These are phyloP conservation scores for Gastrolobium villosum DNA, from an alignment of 306 rosid species.

Conservation along the genomic window DNA sequence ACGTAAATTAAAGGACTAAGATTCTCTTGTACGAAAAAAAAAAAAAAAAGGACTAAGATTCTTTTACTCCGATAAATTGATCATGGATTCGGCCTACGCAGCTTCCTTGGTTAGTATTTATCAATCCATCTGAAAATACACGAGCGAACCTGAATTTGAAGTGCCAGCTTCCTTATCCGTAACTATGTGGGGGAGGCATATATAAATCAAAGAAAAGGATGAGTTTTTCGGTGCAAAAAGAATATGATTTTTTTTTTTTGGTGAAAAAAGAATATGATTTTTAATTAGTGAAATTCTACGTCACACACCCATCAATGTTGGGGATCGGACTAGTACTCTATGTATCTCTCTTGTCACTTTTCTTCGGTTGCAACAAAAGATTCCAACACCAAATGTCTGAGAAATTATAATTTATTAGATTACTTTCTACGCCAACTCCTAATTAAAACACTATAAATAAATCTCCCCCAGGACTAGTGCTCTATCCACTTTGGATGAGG, in stretches of 20 bases:
- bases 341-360: conserved; percentile 33
- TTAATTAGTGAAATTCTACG: conserved; percentile 37
- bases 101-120: neutral
- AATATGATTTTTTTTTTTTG: conserved; percentile 7
- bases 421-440: conserved; percentile 45
- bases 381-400: conserved; percentile 57
- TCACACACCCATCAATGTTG: conserved; percentile 59
- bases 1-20: neutral
- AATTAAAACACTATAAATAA: neutral
- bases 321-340: conserved; percentile 37
- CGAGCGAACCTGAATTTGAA: conserved; percentile 14
- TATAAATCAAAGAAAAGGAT: neutral
- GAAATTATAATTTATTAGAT: conserved; percentile 28
- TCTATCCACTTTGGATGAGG: conserved; percentile 42
- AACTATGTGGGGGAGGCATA: neutral
- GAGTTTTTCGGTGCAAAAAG: neutral
- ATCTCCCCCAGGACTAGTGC: conserved; percentile 40
- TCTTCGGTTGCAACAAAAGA: conserved; percentile 46
- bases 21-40: neutral
- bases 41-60: neutral
- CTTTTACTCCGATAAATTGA: neutral
- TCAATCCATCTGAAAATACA: neutral
- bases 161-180: conserved; percentile 48
- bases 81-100: neutral
- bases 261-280: conserved; percentile 6